Conservation (phyloP, 1,139 yeast genomes). For the Scheffersomyces parashehatae region DNA sequence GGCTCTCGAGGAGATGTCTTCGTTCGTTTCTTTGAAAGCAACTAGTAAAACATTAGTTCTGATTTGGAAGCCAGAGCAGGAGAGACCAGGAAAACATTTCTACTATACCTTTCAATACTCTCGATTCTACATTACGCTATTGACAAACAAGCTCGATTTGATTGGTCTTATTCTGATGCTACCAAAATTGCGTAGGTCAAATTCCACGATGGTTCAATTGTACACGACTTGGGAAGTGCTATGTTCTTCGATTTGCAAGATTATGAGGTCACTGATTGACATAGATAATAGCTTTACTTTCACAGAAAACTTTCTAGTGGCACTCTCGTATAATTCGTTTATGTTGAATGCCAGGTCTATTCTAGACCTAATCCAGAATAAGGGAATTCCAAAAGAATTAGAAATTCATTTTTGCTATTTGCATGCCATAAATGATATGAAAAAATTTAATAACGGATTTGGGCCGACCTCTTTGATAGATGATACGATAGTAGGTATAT, state of each 20-base stretch:
- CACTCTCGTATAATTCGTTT: constrained; percentile 50
- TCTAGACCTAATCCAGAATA: constrained; percentile 26
- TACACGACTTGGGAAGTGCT: constrained; percentile 66
- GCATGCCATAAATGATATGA: constrained; percentile 59
- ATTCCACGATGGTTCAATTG: constrained; percentile 69
- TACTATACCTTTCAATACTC: constrained; percentile 74
- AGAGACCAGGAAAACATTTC: constrained; percentile 92
- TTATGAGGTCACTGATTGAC: constrained; percentile 47
- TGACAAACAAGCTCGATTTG: constrained; percentile 57
- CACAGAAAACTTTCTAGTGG: constrained; percentile 54
- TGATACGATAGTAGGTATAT: constrained; percentile 68
- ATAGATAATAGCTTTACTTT: constrained; percentile 53
- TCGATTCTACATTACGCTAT: constrained; percentile 57
- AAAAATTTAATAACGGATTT: constrained; percentile 76
- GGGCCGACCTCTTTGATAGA: constrained; percentile 80
- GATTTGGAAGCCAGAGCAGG: constrained; percentile 92
- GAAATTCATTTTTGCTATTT: constrained; percentile 44
- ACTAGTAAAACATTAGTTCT: constrained; percentile 72
- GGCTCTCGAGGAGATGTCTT: constrained; percentile 66
- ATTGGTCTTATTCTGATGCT: constrained; percentile 59
- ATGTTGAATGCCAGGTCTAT: constrained; percentile 38
- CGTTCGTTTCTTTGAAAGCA: constrained; percentile 65
- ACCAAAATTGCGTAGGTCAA: constrained; percentile 72
- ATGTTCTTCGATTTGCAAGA: constrained; percentile 47
- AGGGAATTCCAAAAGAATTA: constrained; percentile 28